Conservation (phyloP, 108 stramenopile species). For the Cyclotella atomus region DNA sequence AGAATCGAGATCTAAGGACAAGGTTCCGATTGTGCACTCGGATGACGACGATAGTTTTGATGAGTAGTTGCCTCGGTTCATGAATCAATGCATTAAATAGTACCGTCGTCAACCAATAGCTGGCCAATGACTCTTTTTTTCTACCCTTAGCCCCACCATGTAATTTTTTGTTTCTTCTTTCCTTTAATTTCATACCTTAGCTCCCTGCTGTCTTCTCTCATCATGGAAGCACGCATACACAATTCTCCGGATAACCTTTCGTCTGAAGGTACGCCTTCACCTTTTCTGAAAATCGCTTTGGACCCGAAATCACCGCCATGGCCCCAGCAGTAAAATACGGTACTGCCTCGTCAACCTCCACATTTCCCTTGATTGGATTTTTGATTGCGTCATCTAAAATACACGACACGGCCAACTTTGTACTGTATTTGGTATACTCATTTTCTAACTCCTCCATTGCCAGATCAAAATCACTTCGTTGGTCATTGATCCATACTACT, state of each 20-base stretch:
- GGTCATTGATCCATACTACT: slow-evolving; percentile 70
- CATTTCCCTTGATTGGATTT: slow-evolving; percentile 57
- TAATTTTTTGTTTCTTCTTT: not conserved
- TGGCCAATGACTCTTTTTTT: too few relatives aligned
- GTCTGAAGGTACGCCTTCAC: slow-evolving; percentile 58
- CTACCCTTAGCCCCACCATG: not conserved
- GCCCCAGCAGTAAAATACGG: slow-evolving; percentile 76
- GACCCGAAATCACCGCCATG: slow-evolving; percentile 76
- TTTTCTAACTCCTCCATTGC: slow-evolving; percentile 67
- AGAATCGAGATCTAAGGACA: slow-evolving; percentile 3
- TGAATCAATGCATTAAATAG: slow-evolving; percentile 9
- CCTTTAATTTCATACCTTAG: not conserved
- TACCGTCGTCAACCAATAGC: not conserved
- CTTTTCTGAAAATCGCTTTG: slow-evolving; percentile 59
- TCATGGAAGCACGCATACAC: slow-evolving; percentile 68
- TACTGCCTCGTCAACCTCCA: slow-evolving; percentile 57
- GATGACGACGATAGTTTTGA: slow-evolving; percentile 11
- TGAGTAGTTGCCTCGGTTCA: not conserved
- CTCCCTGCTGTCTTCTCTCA: not conserved
- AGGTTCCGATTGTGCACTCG: not conserved
- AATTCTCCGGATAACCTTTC: slow-evolving; percentile 74
- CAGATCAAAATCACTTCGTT: slow-evolving; percentile 64
- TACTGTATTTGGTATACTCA: slow-evolving; percentile 71
- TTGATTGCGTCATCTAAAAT: slow-evolving; percentile 59
- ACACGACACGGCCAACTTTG: slow-evolving; percentile 75